Evolutionary conservation across 345 rosid genomes (phyloP).

Genomic region (Rhodomyrtus tomentosa): DNA sequence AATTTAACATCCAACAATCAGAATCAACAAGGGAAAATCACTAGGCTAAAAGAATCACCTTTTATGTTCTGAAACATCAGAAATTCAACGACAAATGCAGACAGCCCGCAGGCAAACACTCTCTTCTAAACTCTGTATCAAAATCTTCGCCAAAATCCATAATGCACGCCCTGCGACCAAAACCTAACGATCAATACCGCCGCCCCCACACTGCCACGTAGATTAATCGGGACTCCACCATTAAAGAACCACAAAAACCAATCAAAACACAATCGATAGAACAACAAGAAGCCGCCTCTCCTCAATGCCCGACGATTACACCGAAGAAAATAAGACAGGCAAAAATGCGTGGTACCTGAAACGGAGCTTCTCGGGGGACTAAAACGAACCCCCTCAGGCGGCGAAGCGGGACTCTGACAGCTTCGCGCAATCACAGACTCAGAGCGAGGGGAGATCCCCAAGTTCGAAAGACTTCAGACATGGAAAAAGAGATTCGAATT

Average conservation of each 20-base stretch:
- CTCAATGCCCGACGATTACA: not conserved
- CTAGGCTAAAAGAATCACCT: not conserved
- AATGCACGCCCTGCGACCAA: conserved; percentile 16
- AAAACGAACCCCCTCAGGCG: conserved; percentile 6
- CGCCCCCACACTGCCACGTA: not conserved
- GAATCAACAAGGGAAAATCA: not conserved
- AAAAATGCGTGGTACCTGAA: conserved; percentile 8
- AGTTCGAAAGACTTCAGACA: not conserved
- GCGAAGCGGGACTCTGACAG: not conserved
- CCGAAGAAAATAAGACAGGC: not conserved
- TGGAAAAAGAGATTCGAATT: not conserved
- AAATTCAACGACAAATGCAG: conserved; percentile 13
- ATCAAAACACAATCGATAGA: not conserved
- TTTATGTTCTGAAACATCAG: not conserved
- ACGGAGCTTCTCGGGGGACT: conserved; percentile 2
- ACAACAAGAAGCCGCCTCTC: not conserved
- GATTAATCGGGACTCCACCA: not conserved
- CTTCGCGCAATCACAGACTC: not conserved
- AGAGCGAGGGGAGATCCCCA: conserved; percentile 5
- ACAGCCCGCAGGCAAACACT: conserved; percentile 10
- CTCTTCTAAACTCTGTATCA: conserved; percentile 11
- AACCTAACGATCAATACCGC: not conserved
- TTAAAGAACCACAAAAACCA: not conserved
- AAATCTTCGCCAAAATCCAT: conserved; percentile 13
- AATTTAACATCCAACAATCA: not conserved